Conservation (phyloP, 805 yeast species). For the Cyberlindnera samutprakarnensis region DNA sequence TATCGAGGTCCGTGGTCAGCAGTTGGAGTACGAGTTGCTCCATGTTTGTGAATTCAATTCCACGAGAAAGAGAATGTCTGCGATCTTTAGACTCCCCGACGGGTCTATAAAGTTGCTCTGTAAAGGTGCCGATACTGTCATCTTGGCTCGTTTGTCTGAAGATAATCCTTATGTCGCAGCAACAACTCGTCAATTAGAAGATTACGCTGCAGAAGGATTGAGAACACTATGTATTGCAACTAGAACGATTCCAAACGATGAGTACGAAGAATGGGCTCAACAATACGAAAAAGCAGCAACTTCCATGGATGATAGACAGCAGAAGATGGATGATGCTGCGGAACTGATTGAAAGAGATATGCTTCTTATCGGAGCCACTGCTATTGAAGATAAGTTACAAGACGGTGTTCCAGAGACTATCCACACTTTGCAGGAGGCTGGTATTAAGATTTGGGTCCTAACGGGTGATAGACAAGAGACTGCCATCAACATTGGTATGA, state of each 20-base stretch:
- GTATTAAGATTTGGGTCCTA: conserved; percentile 94
- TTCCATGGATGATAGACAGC: conserved; percentile 65
- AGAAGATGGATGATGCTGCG: conserved; percentile 80
- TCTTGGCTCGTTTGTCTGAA: conserved; percentile 70
- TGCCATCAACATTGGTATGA: conserved; percentile 97
- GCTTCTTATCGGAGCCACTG: conserved; percentile 89
- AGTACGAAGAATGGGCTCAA: conserved; percentile 63
- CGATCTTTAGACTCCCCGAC: conserved; percentile 90
- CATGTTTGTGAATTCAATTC: conserved; percentile 96
- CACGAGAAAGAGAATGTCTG: conserved; percentile 96
- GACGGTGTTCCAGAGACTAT: conserved; percentile 99
- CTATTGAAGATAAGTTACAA: conserved; percentile 95
- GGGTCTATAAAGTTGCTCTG: conserved; percentile 83
- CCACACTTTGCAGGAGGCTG: conserved; percentile 91
- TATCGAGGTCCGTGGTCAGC: conserved; percentile 43
- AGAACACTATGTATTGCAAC: conserved; percentile 91
- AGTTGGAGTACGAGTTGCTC: conserved; percentile 64
- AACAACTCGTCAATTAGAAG: conserved; percentile 84
- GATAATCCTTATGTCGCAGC: conserved; percentile 76
- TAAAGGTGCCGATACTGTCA: conserved; percentile 97
- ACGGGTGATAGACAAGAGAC: conserved; percentile 99
- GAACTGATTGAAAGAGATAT: conserved; percentile 78
- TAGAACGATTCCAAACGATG: conserved; percentile 70
- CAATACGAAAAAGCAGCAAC: conserved; percentile 76
- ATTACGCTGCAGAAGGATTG: conserved; percentile 93